These are phyloP conservation scores for Mucor ambiguus DNA, from an alignment of 371 early-diverging fungal genomes.

Conservation along the genomic window DNA sequence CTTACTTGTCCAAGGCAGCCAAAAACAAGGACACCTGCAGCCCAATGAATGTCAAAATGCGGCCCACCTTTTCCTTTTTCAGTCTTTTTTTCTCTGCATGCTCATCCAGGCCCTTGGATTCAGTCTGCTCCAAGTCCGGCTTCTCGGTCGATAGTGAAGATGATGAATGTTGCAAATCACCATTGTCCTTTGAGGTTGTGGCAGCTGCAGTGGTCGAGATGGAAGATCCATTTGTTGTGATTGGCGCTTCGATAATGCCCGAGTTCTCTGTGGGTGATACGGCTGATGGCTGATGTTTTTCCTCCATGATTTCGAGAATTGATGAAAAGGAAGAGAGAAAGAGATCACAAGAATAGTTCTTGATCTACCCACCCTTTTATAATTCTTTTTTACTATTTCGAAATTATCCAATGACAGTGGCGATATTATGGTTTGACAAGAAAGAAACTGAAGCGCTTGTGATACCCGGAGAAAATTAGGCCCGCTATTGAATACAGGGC, in stretches of 20 bases:
- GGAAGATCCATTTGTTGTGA: background rate
- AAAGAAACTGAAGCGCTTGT: background rate
- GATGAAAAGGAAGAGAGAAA: background rate
- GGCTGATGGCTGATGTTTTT: background rate
- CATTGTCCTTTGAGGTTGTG: background rate
- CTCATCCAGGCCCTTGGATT: background rate
- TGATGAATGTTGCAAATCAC: background rate
- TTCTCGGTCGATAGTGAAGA: slow-evolving; percentile 2
- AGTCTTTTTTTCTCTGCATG: background rate
- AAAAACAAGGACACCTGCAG: slow-evolving; percentile 70
- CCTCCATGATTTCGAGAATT: background rate
- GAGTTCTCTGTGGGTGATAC: background rate
- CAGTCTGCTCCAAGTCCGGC: background rate
- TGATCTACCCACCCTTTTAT: slow-evolving; percentile 2
- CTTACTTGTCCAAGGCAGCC: slow-evolving; percentile 72
- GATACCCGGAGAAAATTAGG: background rate
- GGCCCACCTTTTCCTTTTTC: slow-evolving; percentile 10
- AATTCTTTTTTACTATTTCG: background rate
- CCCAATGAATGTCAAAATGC: slow-evolving; percentile 43
- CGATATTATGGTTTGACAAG: background rate
- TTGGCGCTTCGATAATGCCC: background rate
- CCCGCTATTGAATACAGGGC: background rate
- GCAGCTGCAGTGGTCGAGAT: background rate
- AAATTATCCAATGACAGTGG: background rate
- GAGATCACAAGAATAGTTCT: background rate